Evolutionary conservation across 306 rosid species (phyloP).

Genomic region (Casuarina cunninghamiana): DNA sequence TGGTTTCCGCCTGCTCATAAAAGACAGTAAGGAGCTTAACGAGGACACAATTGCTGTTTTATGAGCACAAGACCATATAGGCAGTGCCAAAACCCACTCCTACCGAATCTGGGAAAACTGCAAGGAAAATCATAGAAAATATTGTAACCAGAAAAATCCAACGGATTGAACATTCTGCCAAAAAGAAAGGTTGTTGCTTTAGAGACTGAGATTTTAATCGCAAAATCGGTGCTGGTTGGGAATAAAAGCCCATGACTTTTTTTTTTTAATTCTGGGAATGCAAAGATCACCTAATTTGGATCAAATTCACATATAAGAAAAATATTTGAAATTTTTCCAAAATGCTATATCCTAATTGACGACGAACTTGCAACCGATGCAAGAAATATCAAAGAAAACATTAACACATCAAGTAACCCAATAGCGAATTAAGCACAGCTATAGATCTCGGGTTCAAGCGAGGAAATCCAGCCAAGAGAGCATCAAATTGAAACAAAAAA

Average conservation of each 20-base stretch:
- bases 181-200: too few relatives aligned
- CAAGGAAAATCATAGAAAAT: slow-evolving; percentile 8
- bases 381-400: background rate
- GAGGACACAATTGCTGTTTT: slow-evolving; percentile 12
- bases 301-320: background rate
- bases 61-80: slow-evolving; percentile 10
- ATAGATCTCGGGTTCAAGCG: background rate
- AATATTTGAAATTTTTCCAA: background rate
- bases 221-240: background rate
- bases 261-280: too few relatives aligned
- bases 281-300: background rate
- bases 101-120: slow-evolving; percentile 10
- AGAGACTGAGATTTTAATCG: background rate
- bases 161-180: background rate
- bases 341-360: background rate
- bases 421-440: background rate
- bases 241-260: background rate
- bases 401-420: background rate
- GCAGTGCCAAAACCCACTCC: slow-evolving; percentile 3
- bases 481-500: background rate
- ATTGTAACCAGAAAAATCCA: background rate
- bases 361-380: background rate
- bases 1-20: slow-evolving; percentile 31
- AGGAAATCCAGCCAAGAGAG: background rate
- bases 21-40: slow-evolving; percentile 11